Evolutionary conservation across 2,329 filamentous ascomycete species (phyloP).

Genomic region (Trichothecium roseum): DNA sequence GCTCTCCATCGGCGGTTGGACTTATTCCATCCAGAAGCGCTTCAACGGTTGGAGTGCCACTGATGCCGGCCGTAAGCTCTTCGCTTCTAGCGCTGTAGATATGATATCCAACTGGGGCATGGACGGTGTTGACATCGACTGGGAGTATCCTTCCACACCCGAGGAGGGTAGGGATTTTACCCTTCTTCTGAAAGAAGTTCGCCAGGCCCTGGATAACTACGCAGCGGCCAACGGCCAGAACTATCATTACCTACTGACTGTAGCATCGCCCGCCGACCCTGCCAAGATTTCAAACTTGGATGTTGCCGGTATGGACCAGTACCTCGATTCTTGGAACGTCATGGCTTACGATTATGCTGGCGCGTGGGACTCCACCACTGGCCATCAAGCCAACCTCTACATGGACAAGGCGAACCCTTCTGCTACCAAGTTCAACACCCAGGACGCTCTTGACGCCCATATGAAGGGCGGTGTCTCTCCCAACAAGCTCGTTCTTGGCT

Average conservation of each 20-base stretch:
- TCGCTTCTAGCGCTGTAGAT: conserved; percentile 58
- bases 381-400: conserved; percentile 64
- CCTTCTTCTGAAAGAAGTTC: conserved; percentile 27
- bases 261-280: conserved; percentile 37
- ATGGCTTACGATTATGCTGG: conserved; percentile 71
- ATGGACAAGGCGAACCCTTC: conserved; percentile 37
- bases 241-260: conserved; percentile 40
- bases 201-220: conserved; percentile 34
- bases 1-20: conserved; percentile 77
- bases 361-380: conserved; percentile 50
- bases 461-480: conserved; percentile 47
- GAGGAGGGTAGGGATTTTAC: conserved; percentile 29
- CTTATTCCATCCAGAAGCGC: conserved; percentile 46
- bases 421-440: conserved; percentile 58
- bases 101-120: conserved; percentile 59
- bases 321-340: conserved; percentile 46
- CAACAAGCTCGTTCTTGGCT: conserved; percentile 61
- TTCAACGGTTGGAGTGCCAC: conserved; percentile 33
- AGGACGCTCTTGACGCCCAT: conserved; percentile 55
- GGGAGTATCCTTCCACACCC: conserved; percentile 37
- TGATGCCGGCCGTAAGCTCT: conserved; percentile 52
- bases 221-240: conserved; percentile 25
- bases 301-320: conserved; percentile 31
- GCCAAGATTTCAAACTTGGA: conserved; percentile 35
- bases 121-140: conserved; percentile 47